Base-by-base conservation (phyloP, 1,139 yeast species). In the Sugiyamaella castrensis region DNA sequence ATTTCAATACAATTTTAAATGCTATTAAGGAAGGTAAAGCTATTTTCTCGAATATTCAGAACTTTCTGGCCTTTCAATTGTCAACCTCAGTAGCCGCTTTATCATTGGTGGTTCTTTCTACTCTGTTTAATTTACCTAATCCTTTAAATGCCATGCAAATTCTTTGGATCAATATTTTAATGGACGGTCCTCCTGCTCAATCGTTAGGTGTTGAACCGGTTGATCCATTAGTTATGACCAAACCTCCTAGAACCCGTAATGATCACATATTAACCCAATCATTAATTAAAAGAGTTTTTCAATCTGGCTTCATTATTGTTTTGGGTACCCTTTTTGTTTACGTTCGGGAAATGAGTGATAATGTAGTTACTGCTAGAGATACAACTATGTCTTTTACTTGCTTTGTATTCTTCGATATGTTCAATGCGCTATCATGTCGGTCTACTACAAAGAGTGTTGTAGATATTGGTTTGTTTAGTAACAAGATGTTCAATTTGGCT, bases 151-250 rank as follows among this genome's bases (percentile, higher is more conserved):
- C 98, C 24, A 92, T 92, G 98, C 98, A 92, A 72, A 92, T 92
- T 59, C 74, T 92, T 60, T 92, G 98, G 97, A 92, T 92, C 65
- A 91, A 92, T 66, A 92, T 92, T 52, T 76, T 92, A 55, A 92
- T 92, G 98, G 98, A 92, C 70, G 98, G 98, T 0, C 98, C 98
- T 8, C 98, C 98, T 3, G 98, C 98, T 0, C 98, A 92, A 69
- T 87, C 96, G 0, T 75, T 92, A 44, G 98, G 98, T 48, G 98
- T 92, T 30, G 98, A 92, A 70, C 95, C 97, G 1, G 98, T 91
- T 24, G 98, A 91, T 64, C 88, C 86, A 54, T 95, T 84, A 64
- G 95, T 92, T 36, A 91, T 92, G 98, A 80, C 77, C 55, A 86
- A 86, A 63, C 98, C 98, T 12, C 98, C 98, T 48, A 81, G 98